Conservation (phyloP, 2,329 filamentous ascomycete genomes). For the Cyclaneusma minus region DNA sequence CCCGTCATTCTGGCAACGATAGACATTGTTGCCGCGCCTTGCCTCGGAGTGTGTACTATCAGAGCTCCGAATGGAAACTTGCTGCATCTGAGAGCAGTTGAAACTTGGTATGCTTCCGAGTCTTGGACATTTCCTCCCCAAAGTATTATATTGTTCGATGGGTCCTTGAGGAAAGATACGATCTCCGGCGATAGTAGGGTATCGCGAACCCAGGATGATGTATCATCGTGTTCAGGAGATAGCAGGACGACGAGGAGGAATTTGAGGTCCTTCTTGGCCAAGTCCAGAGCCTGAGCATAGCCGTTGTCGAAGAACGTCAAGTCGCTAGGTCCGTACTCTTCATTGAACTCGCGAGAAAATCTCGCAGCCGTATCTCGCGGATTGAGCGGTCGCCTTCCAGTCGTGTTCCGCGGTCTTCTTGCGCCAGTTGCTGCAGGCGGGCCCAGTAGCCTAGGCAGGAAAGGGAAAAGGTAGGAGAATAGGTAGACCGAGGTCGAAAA, state of each 20-base stretch:
- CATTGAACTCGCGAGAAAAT: constrained; percentile 87
- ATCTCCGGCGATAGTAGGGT: constrained; percentile 69
- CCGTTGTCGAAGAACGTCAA: constrained; percentile 76
- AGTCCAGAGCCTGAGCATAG: constrained; percentile 81
- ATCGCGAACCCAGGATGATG: constrained; percentile 61
- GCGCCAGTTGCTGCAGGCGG: constrained; percentile 38
- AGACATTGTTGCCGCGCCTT: constrained; percentile 78
- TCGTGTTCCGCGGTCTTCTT: constrained; percentile 41
- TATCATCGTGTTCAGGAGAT: constrained; percentile 92
- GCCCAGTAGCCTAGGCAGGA: constrained; percentile 53
- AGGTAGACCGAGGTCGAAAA: constrained; percentile 55
- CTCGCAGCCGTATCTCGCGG: constrained; percentile 78
- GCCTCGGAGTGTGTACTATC: constrained; percentile 73
- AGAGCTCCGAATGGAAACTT: constrained; percentile 85
- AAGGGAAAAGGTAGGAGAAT: constrained; percentile 64
- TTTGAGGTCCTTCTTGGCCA: constrained; percentile 80
- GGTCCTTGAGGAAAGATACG: constrained; percentile 56
- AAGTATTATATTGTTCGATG: constrained; percentile 64
- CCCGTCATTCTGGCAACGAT: constrained; percentile 69
- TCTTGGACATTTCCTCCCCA: constrained; percentile 93
- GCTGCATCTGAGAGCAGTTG: constrained; percentile 72
- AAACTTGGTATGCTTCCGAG: constrained; percentile 85
- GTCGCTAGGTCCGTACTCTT: constrained; percentile 64
- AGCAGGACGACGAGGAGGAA: constrained; percentile 80
- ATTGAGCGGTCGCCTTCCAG: constrained; percentile 59